Base-by-base conservation (phyloP, 495 filamentous ascomycete genomes). In the Astrothelium macrocarpum region DNA sequence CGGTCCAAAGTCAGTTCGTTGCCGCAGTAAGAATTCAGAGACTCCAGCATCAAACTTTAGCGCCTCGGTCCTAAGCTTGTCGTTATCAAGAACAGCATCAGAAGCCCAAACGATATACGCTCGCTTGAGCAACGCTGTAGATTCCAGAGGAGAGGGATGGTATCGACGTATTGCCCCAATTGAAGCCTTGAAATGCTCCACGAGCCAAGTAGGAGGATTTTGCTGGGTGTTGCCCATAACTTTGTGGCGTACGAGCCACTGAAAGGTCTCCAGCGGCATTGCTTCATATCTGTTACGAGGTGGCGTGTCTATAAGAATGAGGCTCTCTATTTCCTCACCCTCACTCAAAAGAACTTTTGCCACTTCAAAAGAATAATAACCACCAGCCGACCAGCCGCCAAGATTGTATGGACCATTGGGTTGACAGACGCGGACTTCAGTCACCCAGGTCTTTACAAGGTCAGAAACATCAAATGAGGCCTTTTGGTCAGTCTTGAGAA, bases 101-200 rank as follows among this genome's bases (percentile, higher is more conserved):
- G 49, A 59, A 36, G 66, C 65, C 67, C 64, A 66, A 36, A 69
- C 66, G 65, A 67, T 63, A 53, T 64, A 59, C 10, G 64, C 65
- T 14, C 36, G 25, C 1, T 3, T 12, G 2, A 65, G 64, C 2
- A 62, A 64, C 14, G 58, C 14, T 31, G 56, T 32, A 32, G 53
- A 23, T 1, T 39, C 36, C 58, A 70, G 23, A n/a, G 67, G 62
- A 23, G 67, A 65, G 5, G 67, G 65, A 65, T 63, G 64, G 39
- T 70, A 70, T 26, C 34, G 53, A 12, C 65, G 62, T 20, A 70
- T 59, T 16, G 53, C 59, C 14, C 70, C 63, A 32, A 78, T 68
- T n/a, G 65, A 67, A 16, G 73, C 63, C 1, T 70, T 67, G 64
- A 76, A 76, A 60, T 76, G 74, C 14, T 68, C 62, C 5, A 74